Conservation (phyloP, 2,329 filamentous ascomycete species). For the Aspergillus sp. region DNA sequence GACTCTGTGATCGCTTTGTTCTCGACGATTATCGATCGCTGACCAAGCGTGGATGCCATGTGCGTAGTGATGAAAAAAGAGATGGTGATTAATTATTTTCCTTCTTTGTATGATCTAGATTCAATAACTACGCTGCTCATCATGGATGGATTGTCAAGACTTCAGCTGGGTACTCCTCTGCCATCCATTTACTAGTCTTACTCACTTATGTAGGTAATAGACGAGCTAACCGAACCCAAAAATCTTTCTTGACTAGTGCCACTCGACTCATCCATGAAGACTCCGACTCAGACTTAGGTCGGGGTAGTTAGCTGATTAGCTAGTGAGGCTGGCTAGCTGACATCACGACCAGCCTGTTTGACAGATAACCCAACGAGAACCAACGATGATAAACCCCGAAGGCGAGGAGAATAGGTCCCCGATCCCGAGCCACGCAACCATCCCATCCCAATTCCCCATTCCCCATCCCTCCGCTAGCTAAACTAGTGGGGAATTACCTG, state of each 20-base stretch:
- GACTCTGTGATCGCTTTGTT: background rate
- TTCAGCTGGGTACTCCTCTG: no score
- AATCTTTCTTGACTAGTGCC: background rate
- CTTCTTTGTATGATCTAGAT: no score
- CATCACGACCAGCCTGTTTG: background rate
- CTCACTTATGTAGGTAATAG: no score
- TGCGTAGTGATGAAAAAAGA: background rate
- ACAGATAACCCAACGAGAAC: background rate
- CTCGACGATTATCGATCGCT: background rate
- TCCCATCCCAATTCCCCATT: no score
- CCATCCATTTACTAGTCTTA: no score
- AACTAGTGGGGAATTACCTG: background rate
- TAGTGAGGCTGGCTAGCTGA: constrained; percentile 3
- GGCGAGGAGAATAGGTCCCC: background rate
- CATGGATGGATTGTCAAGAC: no score
- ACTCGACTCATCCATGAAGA: background rate
- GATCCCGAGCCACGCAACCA: background rate
- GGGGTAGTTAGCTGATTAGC: no score
- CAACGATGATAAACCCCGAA: background rate
- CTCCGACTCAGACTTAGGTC: background rate
- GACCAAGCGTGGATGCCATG: constrained; percentile 2
- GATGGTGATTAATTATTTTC: background rate
- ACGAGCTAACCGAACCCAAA: no score
- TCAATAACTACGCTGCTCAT: no score
- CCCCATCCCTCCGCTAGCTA: background rate